A percentile compares a stretch with the other conserved stretches of the same genome.
Evolutionary conservation across 805 yeast genomes (phyloP).

Genomic region (Grigorovia yakushimaensis): DNA sequence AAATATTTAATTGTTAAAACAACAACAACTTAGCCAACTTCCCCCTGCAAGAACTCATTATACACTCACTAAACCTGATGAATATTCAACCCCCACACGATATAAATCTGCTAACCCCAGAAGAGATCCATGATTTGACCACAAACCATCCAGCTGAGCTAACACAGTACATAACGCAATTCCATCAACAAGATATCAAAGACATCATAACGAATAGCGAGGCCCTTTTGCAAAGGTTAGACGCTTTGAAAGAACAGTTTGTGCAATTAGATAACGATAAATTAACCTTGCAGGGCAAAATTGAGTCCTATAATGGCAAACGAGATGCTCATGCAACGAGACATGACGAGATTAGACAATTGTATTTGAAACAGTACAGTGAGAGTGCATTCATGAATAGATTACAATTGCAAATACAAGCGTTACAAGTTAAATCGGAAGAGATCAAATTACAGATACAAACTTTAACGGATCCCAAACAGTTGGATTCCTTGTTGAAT

Average conservation of each 20-base stretch:
- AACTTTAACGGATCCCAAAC: slow-evolving; percentile 16
- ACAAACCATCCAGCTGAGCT: slow-evolving; percentile 12
- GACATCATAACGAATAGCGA: slow-evolving; percentile 7
- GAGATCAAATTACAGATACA: slow-evolving; percentile 7
- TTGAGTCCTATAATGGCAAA: slow-evolving; percentile 12
- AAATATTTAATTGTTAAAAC: neutral
- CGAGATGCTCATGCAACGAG: slow-evolving; percentile 17
- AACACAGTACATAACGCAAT: slow-evolving; percentile 15
- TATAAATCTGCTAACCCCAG: slow-evolving; percentile 15
- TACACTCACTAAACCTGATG: neutral
- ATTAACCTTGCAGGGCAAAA: slow-evolving; percentile 17
- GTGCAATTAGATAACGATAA: slow-evolving; percentile 20
- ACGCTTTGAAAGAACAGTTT: slow-evolving; percentile 17
- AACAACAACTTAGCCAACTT: neutral
- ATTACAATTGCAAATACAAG: slow-evolving; percentile 24
- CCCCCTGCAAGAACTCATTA: neutral
- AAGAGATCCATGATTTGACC: slow-evolving; percentile 16
- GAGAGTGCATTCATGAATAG: slow-evolving; percentile 26
- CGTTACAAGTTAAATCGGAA: slow-evolving; percentile 24
- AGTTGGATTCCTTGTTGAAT: slow-evolving; percentile 32
- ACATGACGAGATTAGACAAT: slow-evolving; percentile 30
- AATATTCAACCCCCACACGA: slow-evolving; percentile 16
- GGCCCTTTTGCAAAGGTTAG: slow-evolving; percentile 2
- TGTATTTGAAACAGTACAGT: slow-evolving; percentile 34
- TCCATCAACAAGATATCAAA: slow-evolving; percentile 10